Conservation (phyloP, 371 early-diverging fungal genomes). For the Coemansia sp. region DNA sequence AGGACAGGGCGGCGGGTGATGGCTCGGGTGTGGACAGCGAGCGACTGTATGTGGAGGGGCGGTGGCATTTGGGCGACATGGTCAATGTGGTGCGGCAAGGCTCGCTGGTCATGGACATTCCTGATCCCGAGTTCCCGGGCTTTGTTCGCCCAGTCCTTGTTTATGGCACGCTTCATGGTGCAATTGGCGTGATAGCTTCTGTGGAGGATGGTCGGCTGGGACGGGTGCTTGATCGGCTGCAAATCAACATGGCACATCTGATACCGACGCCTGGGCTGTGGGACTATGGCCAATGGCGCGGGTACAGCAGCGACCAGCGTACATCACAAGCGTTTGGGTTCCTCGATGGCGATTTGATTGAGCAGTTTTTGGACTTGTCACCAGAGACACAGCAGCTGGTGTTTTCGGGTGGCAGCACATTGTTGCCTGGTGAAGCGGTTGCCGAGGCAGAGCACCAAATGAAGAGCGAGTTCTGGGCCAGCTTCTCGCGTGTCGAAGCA, state of each 20-base stretch:
- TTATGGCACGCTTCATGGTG: conserved; percentile 77
- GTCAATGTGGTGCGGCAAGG: conserved; percentile 76
- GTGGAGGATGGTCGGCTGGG: conserved; percentile 60
- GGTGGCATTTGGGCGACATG: conserved; percentile 78
- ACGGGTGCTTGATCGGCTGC: conserved; percentile 60
- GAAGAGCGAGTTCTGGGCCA: conserved; percentile 28
- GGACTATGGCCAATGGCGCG: conserved; percentile 61
- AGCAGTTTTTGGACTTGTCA: conserved; percentile 67
- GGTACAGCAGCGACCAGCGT: conserved; percentile 60
- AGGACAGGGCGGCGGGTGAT: neutral
- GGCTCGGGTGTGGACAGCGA: conserved; percentile 27
- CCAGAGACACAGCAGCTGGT: conserved; percentile 51
- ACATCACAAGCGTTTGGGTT: conserved; percentile 56
- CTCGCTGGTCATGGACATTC: conserved; percentile 66
- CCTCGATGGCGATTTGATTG: conserved; percentile 89
- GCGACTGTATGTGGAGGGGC: conserved; percentile 61
- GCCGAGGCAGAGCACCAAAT: conserved; percentile 1
- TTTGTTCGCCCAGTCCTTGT: conserved; percentile 59
- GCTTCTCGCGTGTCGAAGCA: conserved; percentile 23
- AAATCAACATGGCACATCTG: conserved; percentile 61
- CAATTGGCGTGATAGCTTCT: conserved; percentile 72
- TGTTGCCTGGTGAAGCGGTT: neutral
- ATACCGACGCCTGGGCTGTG: conserved; percentile 58
- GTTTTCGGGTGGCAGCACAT: conserved; percentile 17
- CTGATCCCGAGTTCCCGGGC: conserved; percentile 57